Conservation (phyloP, 2,329 filamentous ascomycete genomes). For the Ophiocordyceps polyrhachis-furcata region DNA sequence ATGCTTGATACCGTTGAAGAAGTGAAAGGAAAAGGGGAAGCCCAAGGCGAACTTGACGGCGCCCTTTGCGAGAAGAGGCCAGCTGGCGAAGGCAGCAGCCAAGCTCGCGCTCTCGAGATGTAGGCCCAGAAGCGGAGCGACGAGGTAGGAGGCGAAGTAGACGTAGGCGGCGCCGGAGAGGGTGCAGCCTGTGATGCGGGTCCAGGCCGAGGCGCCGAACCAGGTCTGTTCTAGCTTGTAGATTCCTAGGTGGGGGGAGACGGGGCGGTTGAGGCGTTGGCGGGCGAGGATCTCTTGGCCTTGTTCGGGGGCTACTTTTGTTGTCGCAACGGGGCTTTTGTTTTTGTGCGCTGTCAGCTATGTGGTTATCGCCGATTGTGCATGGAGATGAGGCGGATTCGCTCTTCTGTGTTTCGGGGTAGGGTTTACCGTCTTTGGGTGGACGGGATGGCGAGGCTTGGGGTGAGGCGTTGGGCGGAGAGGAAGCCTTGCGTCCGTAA, state of each 20-base stretch:
- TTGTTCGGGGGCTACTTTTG: conserved; percentile 34
- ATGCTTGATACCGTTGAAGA: conserved; percentile 35
- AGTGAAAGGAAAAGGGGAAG: conserved; percentile 42
- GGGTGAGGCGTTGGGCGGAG: conserved; percentile 15
- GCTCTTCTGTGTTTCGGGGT: not conserved
- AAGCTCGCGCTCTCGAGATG: conserved; percentile 41
- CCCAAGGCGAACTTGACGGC: conserved; percentile 34
- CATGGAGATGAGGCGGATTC: too few species aligned
- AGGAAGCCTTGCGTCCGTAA: not conserved
- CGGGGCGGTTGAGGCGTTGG: conserved; percentile 66
- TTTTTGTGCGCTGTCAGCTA: not conserved
- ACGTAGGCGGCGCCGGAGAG: conserved; percentile 60
- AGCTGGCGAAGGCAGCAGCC: conserved; percentile 37
- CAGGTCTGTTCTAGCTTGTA: conserved; percentile 79
- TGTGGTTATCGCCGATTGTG: not conserved
- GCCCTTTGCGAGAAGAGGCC: conserved; percentile 41
- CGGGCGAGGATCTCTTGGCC: conserved; percentile 50
- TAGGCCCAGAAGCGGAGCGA: conserved; percentile 52
- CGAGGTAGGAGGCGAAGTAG: conserved; percentile 66
- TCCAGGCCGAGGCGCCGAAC: conserved; percentile 52
- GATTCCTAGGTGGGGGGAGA: conserved; percentile 70
- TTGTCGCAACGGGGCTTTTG: conserved; percentile 33
- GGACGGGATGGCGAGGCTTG: conserved; percentile 22
- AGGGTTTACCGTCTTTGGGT: conserved; percentile 27
- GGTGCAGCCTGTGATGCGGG: conserved; percentile 65